phyloP scores from a whole-genome alignment of 768 basidiomycete species.

The Leccinum olivaceopallidum region DNA sequence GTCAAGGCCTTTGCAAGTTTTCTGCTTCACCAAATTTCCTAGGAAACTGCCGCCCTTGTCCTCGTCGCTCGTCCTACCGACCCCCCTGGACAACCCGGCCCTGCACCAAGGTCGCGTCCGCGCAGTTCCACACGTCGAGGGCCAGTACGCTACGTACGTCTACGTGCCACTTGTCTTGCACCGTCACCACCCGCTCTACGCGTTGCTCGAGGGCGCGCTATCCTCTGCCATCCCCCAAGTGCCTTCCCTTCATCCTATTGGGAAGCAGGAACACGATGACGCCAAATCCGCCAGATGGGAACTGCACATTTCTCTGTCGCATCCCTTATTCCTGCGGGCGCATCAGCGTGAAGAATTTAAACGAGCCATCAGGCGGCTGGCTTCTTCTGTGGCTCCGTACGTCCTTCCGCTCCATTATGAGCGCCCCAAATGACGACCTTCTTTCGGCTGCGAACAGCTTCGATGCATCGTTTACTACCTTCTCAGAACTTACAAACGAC shows the following conservation, averaged over 20 bases:
- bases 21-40: not conserved
- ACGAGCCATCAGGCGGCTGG: constrained; percentile 53
- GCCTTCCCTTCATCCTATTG: constrained; percentile 50
- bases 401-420: constrained; percentile 18
- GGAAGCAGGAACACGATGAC: constrained; percentile 16
- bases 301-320: constrained; percentile 84
- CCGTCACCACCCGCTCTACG: constrained; percentile 43
- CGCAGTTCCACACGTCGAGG: constrained; percentile 76
- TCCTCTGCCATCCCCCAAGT: constrained; percentile 43
- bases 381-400: constrained; percentile 49
- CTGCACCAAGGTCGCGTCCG: constrained; percentile 84
- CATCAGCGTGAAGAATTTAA: constrained; percentile 80
- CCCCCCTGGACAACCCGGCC: constrained; percentile 70
- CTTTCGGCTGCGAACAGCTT: constrained; percentile 51
- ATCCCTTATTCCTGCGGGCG: constrained; percentile 75
- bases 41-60: constrained; percentile 69
- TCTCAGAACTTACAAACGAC: constrained; percentile 75
- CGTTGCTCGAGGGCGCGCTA: constrained; percentile 47
- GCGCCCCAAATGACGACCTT: constrained; percentile 5
- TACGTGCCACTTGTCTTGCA: constrained; percentile 63
- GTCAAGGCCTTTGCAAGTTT: not conserved
- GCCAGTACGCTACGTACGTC: constrained; percentile 81
- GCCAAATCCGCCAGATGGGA: constrained; percentile 33
- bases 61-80: constrained; percentile 43
- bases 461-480: constrained; percentile 65